These are phyloP conservation scores for Magnolia kwangsiensis DNA, from an alignment of 164 flowering plant genomes.

Conservation along the genomic window DNA sequence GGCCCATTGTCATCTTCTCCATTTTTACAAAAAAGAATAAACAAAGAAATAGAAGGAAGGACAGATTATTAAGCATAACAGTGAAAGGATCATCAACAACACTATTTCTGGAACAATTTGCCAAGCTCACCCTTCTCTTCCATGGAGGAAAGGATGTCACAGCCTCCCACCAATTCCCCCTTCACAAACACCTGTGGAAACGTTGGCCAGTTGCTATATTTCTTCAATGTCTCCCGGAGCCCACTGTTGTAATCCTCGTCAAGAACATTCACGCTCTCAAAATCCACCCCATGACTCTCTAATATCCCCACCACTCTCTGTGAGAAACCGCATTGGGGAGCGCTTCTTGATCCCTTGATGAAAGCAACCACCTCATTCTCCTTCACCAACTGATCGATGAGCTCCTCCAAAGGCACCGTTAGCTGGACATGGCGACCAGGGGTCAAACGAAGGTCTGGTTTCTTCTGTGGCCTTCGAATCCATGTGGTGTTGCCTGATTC, in stretches of 20 bases:
- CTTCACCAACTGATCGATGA: slow-evolving; percentile 76
- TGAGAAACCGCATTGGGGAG: slow-evolving; percentile 92
- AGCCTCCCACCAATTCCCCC: slow-evolving; percentile 83
- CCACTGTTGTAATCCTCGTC: slow-evolving; percentile 86
- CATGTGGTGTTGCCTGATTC: slow-evolving; percentile 83
- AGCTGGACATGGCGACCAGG: slow-evolving; percentile 86
- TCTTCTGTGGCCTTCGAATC: slow-evolving; percentile 61
- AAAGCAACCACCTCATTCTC: slow-evolving; percentile 94
- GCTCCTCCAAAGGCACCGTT: slow-evolving; percentile 77
- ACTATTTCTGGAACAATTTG: slow-evolving; percentile 41
- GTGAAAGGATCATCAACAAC: not conserved
- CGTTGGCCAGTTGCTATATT: slow-evolving; percentile 96
- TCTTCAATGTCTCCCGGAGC: slow-evolving; percentile 77
- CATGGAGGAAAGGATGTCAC: slow-evolving; percentile 88
- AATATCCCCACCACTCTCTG: slow-evolving; percentile 83
- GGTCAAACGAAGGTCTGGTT: slow-evolving; percentile 80
- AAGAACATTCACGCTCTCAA: slow-evolving; percentile 83
- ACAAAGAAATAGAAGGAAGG: not conserved
- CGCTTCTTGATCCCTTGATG: slow-evolving; percentile 90
- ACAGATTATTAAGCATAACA: not conserved
- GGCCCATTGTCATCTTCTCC: too few species aligned
- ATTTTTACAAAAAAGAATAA: too few species aligned
- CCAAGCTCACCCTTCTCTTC: slow-evolving; percentile 82
- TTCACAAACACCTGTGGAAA: slow-evolving; percentile 86
- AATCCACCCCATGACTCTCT: slow-evolving; percentile 66